Base-by-base conservation (phyloP, 2,329 filamentous ascomycete genomes). In the Ceratocystis ficicola region DNA sequence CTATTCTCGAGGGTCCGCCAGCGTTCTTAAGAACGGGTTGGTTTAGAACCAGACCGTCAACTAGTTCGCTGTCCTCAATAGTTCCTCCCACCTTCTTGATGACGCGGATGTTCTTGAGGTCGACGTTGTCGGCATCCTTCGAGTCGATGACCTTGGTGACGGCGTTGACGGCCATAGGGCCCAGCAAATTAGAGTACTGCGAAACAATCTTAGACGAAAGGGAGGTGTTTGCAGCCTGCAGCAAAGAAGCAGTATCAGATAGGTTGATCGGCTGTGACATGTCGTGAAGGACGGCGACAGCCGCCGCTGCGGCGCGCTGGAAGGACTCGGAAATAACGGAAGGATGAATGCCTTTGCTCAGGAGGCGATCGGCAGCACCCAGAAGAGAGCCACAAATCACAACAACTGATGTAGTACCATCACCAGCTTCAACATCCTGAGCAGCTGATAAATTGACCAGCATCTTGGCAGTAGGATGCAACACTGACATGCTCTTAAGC, bases 381-480 rank as follows among this genome's bases (percentile, higher is more conserved):
- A 99, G 83, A 72, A 99, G 81, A 78, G 90, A 95, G 74, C 94
- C 95, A 72, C 90, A 94, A 77, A 99, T 96, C 70, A 99, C 94
- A 36, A 99, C 94, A 30, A 99, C 94, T 2, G 93, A 97, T 44
- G 94, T 99, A 66, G 94, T 99, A 73, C 94, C 95, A 76, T 99
- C 94, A 78, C 94, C 94, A 69, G 94, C 94, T 77, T 99, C 94
- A 68, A 99, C 91, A 80, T 99, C 94, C 77, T 99, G 94, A 70
- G 94, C 94, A 71, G 94, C 90, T 72, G 93, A 95, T 69, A 99
- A 84, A 76, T 99, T 92, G 73, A 99, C 94, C 71, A 99, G 83
- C 94, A 99, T 99, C 80, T 96, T 96, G 63, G 94, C 94, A 62
- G 95, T 95, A n/a, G 94, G 94, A 75, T 99, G 94, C 88, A 99